Conservation (phyloP, 768 basidiomycete genomes). For the Macrocybe gigantea region DNA sequence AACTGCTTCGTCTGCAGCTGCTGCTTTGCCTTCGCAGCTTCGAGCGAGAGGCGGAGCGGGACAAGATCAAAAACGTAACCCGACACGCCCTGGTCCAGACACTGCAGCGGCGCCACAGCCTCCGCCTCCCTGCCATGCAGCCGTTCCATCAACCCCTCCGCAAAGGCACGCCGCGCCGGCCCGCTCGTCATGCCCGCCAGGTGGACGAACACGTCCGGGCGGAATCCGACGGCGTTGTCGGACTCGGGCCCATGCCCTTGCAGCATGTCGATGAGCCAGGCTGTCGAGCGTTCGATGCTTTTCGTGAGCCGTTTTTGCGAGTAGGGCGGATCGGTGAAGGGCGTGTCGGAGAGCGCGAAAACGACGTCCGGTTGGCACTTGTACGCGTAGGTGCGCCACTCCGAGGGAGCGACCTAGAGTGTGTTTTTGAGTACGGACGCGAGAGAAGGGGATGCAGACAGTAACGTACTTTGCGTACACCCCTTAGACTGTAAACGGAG, state of each 20-base stretch:
- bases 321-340: constrained; percentile 56
- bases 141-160: constrained; percentile 48
- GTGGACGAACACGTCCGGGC: constrained; percentile 55
- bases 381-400: constrained; percentile 51
- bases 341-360: constrained; percentile 65
- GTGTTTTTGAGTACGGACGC: too few species aligned
- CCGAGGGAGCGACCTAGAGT: constrained; percentile 38
- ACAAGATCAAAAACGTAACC: constrained; percentile 73
- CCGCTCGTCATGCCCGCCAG: constrained; percentile 57
- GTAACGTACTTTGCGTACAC: constrained; percentile 45
- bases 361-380: constrained; percentile 63
- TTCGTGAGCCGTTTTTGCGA: constrained; percentile 79
- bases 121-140: constrained; percentile 52
- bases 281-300: constrained; percentile 60
- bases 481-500: constrained; percentile 27
- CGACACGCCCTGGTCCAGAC: constrained; percentile 60
- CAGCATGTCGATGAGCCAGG: constrained; percentile 60
- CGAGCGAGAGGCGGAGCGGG: constrained; percentile 31
- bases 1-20: too few species aligned
- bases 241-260: background rate
- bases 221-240: background rate
- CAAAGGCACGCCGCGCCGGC: constrained; percentile 60
- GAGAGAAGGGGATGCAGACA: too few species aligned
- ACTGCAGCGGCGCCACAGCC: constrained; percentile 40
- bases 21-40: constrained; percentile 10